phyloP scores from a whole-genome alignment of 306 rosid species.

The Psophocarpus tetragonolobus region DNA sequence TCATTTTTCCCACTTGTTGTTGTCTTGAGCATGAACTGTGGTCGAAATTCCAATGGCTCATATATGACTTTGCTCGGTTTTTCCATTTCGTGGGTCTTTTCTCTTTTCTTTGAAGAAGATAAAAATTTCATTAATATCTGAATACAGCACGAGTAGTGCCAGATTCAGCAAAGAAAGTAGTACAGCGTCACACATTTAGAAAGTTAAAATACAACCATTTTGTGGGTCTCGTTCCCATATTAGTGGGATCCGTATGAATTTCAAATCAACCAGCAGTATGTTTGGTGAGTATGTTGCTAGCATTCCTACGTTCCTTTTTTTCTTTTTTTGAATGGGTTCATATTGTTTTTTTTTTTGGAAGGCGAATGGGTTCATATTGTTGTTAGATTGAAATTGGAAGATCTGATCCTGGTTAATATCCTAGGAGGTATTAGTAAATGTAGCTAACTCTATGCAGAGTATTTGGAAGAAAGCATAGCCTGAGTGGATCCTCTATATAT shows the following conservation, averaged over 20 bases:
- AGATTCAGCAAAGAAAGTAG: too few species aligned
- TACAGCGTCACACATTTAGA: too few species aligned
- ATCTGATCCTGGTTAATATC: neutral
- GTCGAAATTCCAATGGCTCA: neutral
- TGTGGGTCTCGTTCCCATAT: neutral
- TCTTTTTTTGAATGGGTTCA: conserved; percentile 24
- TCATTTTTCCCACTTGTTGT: neutral
- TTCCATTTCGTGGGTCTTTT: too few species aligned
- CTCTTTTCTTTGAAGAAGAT: too few species aligned
- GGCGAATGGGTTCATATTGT: conserved; percentile 28
- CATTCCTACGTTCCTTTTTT: too few species aligned
- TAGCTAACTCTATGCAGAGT: conserved; percentile 30
- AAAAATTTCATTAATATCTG: too few species aligned
- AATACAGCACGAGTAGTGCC: too few species aligned
- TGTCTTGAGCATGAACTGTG: neutral
- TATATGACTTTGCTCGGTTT: neutral
- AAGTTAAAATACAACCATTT: too few species aligned
- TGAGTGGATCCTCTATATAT: neutral
- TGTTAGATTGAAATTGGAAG: neutral
- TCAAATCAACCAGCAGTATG: neutral
- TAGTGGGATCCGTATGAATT: neutral
- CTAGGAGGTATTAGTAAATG: conserved; percentile 6
- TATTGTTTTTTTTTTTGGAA: conserved; percentile 14
- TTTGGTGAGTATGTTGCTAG: neutral
- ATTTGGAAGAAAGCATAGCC: conserved; percentile 16